These are phyloP conservation scores for Teunomyces lycoperdinae DNA, from an alignment of 805 yeast species.

Conservation along the genomic window DNA sequence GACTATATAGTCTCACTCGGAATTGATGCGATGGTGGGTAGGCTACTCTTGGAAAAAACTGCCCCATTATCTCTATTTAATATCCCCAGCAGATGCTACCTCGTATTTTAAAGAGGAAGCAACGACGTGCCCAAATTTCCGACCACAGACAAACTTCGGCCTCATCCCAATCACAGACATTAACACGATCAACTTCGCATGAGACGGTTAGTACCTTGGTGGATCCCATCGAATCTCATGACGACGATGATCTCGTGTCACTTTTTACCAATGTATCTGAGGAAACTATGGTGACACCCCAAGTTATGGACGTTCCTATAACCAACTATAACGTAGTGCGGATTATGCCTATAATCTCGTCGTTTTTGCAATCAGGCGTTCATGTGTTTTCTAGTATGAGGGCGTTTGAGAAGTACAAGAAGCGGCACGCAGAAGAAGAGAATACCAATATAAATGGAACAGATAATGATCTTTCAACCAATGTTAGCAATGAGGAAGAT, in stretches of 20 bases:
- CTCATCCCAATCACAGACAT: not conserved
- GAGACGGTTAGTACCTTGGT: constrained; percentile 1
- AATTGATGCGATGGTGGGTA: not conserved
- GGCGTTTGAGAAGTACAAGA: constrained; percentile 9
- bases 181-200: not conserved
- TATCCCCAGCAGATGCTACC: not conserved
- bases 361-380: constrained; percentile 19
- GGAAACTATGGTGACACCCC: constrained; percentile 17
- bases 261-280: constrained; percentile 12
- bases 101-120: not conserved
- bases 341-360: constrained; percentile 17
- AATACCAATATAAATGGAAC: not conserved
- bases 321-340: constrained; percentile 9
- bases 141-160: not conserved
- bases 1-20: not conserved
- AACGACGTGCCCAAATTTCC: not conserved
- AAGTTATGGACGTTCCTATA: constrained; percentile 13
- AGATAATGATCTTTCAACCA: not conserved
- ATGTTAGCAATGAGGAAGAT: not conserved
- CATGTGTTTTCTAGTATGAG: constrained; percentile 12
- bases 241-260: constrained; percentile 6
- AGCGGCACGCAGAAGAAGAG: constrained; percentile 1
- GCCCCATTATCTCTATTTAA: not conserved
- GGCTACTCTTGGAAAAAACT: not conserved
- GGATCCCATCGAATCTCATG: not conserved